A percentile compares a stretch with the other conserved stretches of the same genome.
phyloP scores from a whole-genome alignment of 371 early-diverging fungal species.

The Nematocida sp. region DNA sequence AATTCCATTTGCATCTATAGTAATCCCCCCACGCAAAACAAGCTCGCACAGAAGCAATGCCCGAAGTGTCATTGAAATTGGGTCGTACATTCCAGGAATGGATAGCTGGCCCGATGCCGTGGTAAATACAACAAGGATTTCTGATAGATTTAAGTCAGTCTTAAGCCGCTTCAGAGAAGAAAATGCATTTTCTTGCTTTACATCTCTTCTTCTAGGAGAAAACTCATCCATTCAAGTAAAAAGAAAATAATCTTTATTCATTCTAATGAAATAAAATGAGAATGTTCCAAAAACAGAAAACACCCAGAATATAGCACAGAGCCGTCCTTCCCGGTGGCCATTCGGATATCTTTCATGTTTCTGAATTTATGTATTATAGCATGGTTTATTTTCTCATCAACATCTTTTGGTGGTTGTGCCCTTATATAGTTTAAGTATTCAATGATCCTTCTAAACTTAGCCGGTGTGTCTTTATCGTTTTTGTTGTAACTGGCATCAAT shows the following conservation, averaged over 20 bases:
- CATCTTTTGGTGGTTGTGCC: neutral
- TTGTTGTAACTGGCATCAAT: constrained; percentile 52
- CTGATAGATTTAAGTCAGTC: constrained; percentile 33
- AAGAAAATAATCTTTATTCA: constrained; percentile 57
- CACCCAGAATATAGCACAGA: constrained; percentile 23
- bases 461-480: constrained; percentile 15
- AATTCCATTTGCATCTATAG: constrained; percentile 4
- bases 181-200: constrained; percentile 25
- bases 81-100: constrained; percentile 31
- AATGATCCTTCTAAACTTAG: constrained; percentile 47
- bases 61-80: constrained; percentile 41
- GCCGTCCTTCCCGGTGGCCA: neutral
- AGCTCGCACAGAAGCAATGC: constrained; percentile 44
- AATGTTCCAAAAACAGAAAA: constrained; percentile 47
- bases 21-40: constrained; percentile 1
- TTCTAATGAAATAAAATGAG: constrained; percentile 27
- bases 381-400: constrained; percentile 49
- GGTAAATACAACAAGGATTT: constrained; percentile 45
- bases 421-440: constrained; percentile 53
- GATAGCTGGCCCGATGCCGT: neutral
- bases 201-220: constrained; percentile 51
- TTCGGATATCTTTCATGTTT: constrained; percentile 27
- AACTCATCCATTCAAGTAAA: constrained; percentile 33
- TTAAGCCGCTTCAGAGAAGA: constrained; percentile 4
- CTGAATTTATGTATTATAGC: constrained; percentile 9